Conservation (phyloP, 306 rosid species). For the Quercus parvula region DNA sequence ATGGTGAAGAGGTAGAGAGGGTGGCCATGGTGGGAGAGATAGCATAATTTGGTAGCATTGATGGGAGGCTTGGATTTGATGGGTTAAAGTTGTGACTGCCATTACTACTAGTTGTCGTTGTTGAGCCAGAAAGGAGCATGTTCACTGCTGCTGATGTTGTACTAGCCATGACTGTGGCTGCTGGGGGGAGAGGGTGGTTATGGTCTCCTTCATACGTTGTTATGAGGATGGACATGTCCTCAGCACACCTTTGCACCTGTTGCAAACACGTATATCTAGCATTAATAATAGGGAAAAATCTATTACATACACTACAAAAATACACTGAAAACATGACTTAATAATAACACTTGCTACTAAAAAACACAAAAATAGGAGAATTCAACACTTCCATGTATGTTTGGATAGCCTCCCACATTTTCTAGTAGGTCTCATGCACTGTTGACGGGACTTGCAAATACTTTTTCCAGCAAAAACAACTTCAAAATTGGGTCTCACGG, state of each 20-base stretch:
- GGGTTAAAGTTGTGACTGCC: background rate
- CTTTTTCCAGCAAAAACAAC: too few relatives aligned
- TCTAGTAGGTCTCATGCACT: too few relatives aligned
- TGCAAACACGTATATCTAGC: background rate
- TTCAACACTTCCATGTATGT: too few relatives aligned
- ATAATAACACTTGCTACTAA: too few relatives aligned
- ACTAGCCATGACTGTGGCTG: slow-evolving; percentile 31
- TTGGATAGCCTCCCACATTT: too few relatives aligned
- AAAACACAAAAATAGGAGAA: too few relatives aligned
- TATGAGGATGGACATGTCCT: slow-evolving; percentile 27
- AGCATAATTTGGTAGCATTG: slow-evolving; percentile 3
- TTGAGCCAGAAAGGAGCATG: slow-evolving; percentile 43
- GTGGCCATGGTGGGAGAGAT: slow-evolving; percentile 26
- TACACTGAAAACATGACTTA: too few relatives aligned
- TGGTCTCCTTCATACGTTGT: slow-evolving; percentile 41
- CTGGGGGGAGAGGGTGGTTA: slow-evolving; percentile 36
- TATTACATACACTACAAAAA: too few relatives aligned
- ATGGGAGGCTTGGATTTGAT: slow-evolving; percentile 2
- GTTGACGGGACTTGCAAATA: too few relatives aligned
- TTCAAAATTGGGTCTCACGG: too few relatives aligned
- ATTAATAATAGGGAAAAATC: too few relatives aligned
- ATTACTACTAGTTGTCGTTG: slow-evolving; percentile 4
- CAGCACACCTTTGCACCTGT: slow-evolving; percentile 44
- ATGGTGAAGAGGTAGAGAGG: slow-evolving; percentile 27
- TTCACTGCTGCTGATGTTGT: slow-evolving; percentile 44